Evolutionary conservation across 1,284 basidiomycete species (phyloP).

Genomic region (Leccinum huronense): DNA sequence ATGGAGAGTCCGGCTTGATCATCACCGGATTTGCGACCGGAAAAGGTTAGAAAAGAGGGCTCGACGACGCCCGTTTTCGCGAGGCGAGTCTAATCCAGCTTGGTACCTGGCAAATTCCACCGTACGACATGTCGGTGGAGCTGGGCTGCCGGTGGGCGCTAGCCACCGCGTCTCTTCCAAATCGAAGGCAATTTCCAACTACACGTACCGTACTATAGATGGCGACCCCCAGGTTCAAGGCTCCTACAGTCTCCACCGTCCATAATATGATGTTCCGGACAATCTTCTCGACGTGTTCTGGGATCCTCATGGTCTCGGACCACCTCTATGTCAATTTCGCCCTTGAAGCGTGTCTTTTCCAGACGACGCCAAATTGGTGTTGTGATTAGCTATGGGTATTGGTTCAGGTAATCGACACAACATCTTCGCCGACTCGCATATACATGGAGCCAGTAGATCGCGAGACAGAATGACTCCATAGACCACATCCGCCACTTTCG

Average conservation of each 20-base stretch:
- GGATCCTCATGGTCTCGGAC: not conserved
- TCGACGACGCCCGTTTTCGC: not conserved
- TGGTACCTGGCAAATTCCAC: not conserved
- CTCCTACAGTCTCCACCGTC: not conserved
- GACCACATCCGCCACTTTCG: not conserved
- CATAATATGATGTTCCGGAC: not conserved
- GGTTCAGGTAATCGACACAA: not conserved
- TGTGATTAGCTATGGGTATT: not conserved
- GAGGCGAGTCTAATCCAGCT: not conserved
- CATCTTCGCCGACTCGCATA: not conserved
- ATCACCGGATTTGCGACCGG: not conserved
- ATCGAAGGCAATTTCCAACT: not conserved
- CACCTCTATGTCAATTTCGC: not conserved
- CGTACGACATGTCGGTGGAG: not conserved
- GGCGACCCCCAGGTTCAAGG: not conserved
- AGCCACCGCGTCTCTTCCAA: not conserved
- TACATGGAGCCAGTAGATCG: not conserved
- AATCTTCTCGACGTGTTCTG: not conserved
- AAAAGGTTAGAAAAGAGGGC: not conserved
- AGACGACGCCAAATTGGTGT: not conserved
- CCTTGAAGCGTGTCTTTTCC: not conserved
- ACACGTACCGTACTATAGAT: not conserved
- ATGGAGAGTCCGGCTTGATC: not conserved
- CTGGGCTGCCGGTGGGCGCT: not conserved
- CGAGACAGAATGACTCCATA: not conserved